Evolutionary conservation across 2,329 filamentous ascomycete genomes (phyloP).

Genomic region (Didymellaceae sp.): DNA sequence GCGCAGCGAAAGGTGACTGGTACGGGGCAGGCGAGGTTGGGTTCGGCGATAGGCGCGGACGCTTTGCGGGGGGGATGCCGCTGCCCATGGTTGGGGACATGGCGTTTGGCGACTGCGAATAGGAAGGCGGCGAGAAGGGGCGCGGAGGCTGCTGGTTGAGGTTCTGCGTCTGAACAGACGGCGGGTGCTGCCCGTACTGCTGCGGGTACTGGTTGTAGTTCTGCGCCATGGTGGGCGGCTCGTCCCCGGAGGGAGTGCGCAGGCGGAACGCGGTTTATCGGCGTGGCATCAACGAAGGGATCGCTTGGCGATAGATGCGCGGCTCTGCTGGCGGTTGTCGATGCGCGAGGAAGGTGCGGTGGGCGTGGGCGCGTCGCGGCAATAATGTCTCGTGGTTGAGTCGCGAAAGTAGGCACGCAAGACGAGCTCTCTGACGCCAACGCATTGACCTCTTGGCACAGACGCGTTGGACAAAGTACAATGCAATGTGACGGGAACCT

Average conservation of each 20-base stretch:
- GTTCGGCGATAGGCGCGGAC: constrained; percentile 73
- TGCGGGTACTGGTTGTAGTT: constrained; percentile 33
- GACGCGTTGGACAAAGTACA: constrained; percentile 35
- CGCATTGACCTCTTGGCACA: constrained; percentile 36
- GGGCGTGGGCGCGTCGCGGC: constrained; percentile 23
- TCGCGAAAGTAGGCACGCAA: constrained; percentile 18
- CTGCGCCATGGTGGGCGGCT: constrained; percentile 43
- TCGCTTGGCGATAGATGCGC: neutral
- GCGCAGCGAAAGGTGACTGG: constrained; percentile 53
- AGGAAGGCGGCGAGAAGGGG: constrained; percentile 44
- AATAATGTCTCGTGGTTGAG: constrained; percentile 21
- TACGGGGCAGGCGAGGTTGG: constrained; percentile 63
- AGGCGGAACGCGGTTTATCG: constrained; percentile 23
- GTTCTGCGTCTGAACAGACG: constrained; percentile 50
- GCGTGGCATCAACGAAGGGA: constrained; percentile 13
- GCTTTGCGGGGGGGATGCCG: constrained; percentile 71
- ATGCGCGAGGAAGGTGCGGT: constrained; percentile 14
- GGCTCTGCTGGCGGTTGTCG: constrained; percentile 14
- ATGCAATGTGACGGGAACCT: constrained; percentile 14
- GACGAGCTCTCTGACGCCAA: constrained; percentile 17
- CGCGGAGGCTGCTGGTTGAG: constrained; percentile 50
- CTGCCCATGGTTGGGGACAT: constrained; percentile 54
- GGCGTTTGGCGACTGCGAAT: constrained; percentile 59
- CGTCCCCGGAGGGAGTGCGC: constrained; percentile 34
- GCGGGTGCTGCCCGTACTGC: constrained; percentile 39